Evolutionary conservation across 2,329 filamentous ascomycete genomes (phyloP).

Genomic region (Venturia nashicola): DNA sequence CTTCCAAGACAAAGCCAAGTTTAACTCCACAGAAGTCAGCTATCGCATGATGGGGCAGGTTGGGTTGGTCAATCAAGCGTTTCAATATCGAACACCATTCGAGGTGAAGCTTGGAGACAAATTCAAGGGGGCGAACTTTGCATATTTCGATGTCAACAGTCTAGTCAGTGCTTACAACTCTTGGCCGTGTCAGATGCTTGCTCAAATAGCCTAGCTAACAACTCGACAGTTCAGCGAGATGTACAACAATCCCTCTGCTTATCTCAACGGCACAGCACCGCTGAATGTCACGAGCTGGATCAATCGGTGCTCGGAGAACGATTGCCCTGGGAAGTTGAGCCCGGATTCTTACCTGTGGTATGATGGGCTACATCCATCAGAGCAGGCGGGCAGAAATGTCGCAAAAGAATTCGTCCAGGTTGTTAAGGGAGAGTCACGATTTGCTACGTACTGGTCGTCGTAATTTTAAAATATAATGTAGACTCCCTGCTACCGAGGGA

Average conservation of each 20-base stretch:
- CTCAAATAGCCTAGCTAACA: neutral
- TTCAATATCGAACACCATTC: conserved; percentile 38
- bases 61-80: conserved; percentile 38
- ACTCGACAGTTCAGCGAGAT: conserved; percentile 46
- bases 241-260: conserved; percentile 44
- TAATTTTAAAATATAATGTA: neutral
- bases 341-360: conserved; percentile 58
- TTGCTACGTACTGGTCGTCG: conserved; percentile 30
- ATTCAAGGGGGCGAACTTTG: conserved; percentile 46
- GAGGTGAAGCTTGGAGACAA: conserved; percentile 29
- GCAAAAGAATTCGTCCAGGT: conserved; percentile 45
- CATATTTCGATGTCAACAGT: conserved; percentile 54
- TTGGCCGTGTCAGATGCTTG: neutral
- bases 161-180: conserved; percentile 28
- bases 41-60: conserved; percentile 41
- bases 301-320: conserved; percentile 37
- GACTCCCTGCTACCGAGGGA: too few relatives aligned
- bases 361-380: conserved; percentile 61
- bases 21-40: conserved; percentile 38
- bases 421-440: conserved; percentile 36
- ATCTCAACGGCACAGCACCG: conserved; percentile 50
- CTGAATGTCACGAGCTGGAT: conserved; percentile 49
- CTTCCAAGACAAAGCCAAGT: conserved; percentile 31
- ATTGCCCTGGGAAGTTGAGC: conserved; percentile 27
- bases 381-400: conserved; percentile 47